phyloP scores from a whole-genome alignment of 2,329 filamentous ascomycete species.

The Dothistroma septosporum region DNA sequence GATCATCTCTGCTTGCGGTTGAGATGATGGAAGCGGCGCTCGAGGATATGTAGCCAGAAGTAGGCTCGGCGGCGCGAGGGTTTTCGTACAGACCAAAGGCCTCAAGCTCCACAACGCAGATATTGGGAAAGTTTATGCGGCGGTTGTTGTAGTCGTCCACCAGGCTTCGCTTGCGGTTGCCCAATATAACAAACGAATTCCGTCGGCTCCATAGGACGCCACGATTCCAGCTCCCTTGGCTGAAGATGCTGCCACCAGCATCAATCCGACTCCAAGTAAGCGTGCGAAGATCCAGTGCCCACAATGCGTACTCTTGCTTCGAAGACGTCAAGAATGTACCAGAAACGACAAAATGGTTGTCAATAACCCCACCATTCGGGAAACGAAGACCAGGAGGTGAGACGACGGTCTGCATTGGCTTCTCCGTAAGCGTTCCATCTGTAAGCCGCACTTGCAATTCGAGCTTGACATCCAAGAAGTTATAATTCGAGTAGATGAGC shows the following conservation, averaged over 20 bases:
- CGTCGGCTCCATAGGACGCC: constrained; percentile 89
- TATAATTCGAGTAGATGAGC: constrained; percentile 99
- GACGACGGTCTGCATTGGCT: constrained; percentile 79
- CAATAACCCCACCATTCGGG: constrained; percentile 91
- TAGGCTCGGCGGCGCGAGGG: constrained; percentile 70
- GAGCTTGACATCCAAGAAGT: constrained; percentile 94
- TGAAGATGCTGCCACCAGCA: constrained; percentile 88
- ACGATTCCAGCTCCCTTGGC: constrained; percentile 95
- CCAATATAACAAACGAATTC: constrained; percentile 93
- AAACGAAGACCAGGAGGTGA: constrained; percentile 91
- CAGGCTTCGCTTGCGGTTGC: constrained; percentile 85
- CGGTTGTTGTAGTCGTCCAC: constrained; percentile 98
- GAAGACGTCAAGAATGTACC: constrained; percentile 96
- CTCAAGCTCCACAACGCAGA: constrained; percentile 95
- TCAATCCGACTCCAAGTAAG: constrained; percentile 95
- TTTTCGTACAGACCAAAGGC: constrained; percentile 98
- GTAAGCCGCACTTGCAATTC: constrained; percentile 84
- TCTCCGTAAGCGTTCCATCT: constrained; percentile 80
- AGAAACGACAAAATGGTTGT: constrained; percentile 94
- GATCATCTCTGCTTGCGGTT: constrained; percentile 38
- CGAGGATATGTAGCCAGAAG: constrained; percentile 79
- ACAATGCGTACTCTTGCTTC: constrained; percentile 95
- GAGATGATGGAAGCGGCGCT: constrained; percentile 57
- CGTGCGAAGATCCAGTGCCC: constrained; percentile 84
- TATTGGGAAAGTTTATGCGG: constrained; percentile 93